Conservation (phyloP, 805 yeast genomes). For the Nematodospora valgi region DNA sequence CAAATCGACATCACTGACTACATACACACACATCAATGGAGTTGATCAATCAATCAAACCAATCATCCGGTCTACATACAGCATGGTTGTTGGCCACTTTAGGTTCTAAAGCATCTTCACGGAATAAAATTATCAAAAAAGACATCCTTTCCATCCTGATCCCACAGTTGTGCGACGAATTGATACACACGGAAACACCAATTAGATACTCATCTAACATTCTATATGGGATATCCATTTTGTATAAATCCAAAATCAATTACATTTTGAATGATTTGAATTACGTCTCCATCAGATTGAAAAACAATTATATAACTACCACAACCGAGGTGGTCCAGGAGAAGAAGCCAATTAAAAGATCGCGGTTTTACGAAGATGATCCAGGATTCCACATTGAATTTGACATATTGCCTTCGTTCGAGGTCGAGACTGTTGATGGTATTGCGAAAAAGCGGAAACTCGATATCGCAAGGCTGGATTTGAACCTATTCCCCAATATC, state of each 20-base stretch:
- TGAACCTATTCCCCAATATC: slow-evolving; percentile 10
- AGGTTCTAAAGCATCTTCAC: slow-evolving; percentile 27
- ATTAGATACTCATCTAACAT: slow-evolving; percentile 40
- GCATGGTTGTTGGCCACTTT: slow-evolving; percentile 43
- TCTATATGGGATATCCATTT: slow-evolving; percentile 46
- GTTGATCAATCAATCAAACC: no score
- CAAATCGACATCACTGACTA: no score
- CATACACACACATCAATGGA: no score
- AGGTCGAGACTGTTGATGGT: slow-evolving; percentile 9
- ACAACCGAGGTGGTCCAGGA: slow-evolving; percentile 1
- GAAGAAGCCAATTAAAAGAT: not conserved
- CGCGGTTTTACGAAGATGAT: slow-evolving; percentile 20
- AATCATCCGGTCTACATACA: slow-evolving; percentile 13
- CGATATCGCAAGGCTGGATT: slow-evolving; percentile 14
- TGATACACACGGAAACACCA: slow-evolving; percentile 5
- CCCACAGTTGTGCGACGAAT: slow-evolving; percentile 36
- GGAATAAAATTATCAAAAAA: slow-evolving; percentile 25
- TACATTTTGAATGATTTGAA: slow-evolving; percentile 37
- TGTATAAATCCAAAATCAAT: slow-evolving; percentile 47
- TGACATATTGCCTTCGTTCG: slow-evolving; percentile 17
- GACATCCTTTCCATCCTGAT: slow-evolving; percentile 37
- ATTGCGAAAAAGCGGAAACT: slow-evolving; percentile 13
- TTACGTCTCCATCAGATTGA: slow-evolving; percentile 4
- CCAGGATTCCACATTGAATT: slow-evolving; percentile 21
- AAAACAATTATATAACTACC: not conserved